Percentiles rank a stretch among this genome's conserved stretches.
These are phyloP conservation scores for Ophiocordyceps camponoti-leonardi DNA, from an alignment of 2,329 filamentous ascomycete genomes.

Conservation along the genomic window DNA sequence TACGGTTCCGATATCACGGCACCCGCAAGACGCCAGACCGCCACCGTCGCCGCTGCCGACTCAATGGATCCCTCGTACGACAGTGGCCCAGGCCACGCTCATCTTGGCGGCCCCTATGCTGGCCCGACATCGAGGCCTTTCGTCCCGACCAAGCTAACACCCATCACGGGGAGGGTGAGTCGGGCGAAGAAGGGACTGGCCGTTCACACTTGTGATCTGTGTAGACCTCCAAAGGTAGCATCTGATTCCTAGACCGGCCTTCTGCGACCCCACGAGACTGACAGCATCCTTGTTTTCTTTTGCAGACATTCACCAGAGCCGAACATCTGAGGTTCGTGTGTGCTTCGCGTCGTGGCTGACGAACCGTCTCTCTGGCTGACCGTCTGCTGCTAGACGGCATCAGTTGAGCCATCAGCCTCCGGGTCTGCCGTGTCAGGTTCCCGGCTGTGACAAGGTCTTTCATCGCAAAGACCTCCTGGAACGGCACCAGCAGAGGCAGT, in stretches of 20 bases:
- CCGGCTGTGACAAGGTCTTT: conserved; percentile 39
- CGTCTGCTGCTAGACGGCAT: conserved; percentile 28
- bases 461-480: conserved; percentile 40
- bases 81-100: conserved; percentile 6
- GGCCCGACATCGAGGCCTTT: conserved; percentile 22
- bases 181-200: conserved; percentile 42
- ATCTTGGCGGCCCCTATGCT: conserved; percentile 10
- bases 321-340: conserved; percentile 39
- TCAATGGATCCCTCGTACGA: conserved; percentile 26
- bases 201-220: conserved; percentile 36
- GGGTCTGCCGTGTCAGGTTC: conserved; percentile 29
- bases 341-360: background rate
- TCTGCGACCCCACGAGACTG: background rate
- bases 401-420: conserved; percentile 41
- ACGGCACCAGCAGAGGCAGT: conserved; percentile 31
- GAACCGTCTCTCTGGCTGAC: conserved; percentile 7
- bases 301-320: conserved; percentile 42
- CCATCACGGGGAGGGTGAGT: conserved; percentile 38
- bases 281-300: conserved; percentile 1
- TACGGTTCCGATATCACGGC: conserved; percentile 7
- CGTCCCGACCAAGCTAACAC: conserved; percentile 29
- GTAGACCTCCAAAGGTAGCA: conserved; percentile 31
- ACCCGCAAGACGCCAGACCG: conserved; percentile 22
- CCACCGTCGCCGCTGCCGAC: conserved; percentile 28
- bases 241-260: background rate